Conservation (phyloP, 176 grass and related monocot genomes). For the Sorghum bicolor region DNA sequence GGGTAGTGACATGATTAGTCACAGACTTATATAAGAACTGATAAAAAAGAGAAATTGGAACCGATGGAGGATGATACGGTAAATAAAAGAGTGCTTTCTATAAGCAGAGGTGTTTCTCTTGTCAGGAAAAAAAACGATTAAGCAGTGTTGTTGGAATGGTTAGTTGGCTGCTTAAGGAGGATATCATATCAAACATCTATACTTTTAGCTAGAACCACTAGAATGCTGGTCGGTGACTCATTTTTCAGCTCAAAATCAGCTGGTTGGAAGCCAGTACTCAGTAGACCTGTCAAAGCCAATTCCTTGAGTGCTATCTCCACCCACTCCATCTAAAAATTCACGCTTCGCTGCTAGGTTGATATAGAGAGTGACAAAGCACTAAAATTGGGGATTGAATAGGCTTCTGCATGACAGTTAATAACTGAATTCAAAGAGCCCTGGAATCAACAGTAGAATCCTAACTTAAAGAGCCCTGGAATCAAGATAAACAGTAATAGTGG, state of each 20-base stretch:
- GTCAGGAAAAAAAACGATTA: not conserved
- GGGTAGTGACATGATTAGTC: constrained; percentile 8
- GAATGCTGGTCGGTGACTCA: not conserved
- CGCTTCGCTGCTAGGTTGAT: not conserved
- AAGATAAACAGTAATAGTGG: not conserved
- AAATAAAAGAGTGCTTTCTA: not conserved
- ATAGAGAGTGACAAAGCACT: not conserved
- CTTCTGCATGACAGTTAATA: not conserved
- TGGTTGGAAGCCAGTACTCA: not conserved
- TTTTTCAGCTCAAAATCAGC: not conserved
- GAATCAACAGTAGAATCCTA: not conserved
- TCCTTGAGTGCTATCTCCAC: not conserved
- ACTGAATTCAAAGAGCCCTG: not conserved
- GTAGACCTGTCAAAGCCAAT: not conserved
- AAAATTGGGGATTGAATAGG: not conserved
- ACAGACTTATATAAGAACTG: not conserved
- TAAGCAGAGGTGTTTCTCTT: not conserved
- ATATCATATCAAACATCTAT: not conserved
- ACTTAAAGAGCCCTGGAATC: not conserved
- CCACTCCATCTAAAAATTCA: not conserved
- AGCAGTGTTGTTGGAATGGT: not conserved
- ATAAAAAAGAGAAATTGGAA: not conserved
- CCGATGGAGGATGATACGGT: not conserved
- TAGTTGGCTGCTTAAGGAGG: not conserved
- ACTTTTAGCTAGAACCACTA: not conserved